Base-by-base conservation (phyloP, 2,329 filamentous ascomycete genomes). In the Dactylellina leptospora region DNA sequence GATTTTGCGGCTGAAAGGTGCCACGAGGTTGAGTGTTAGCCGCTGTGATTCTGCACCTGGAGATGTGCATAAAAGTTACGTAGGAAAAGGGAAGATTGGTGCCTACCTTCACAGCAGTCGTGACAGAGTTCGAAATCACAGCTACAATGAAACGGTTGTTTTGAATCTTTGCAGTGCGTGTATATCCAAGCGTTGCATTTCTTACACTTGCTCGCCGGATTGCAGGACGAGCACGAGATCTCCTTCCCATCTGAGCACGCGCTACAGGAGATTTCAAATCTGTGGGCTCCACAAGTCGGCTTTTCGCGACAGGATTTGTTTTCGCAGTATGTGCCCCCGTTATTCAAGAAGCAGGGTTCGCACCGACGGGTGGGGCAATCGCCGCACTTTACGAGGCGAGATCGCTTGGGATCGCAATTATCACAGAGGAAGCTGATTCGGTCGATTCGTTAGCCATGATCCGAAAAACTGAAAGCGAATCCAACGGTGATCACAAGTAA, bases 211-310 rank as follows among this genome's bases (percentile, higher is more conserved):
- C 58, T 51, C 36, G 66, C 66, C 1, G 66, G 66, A 44, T 59
- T 71, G 44, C 66, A 71, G 47, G 66, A 62, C 4, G 66, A 71
- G 45, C 66, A 71, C 13, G 66, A 58, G 23, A 71, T 63, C 33
- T 71, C 58, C 23, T 62, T 71, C 11, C 33, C 36, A n/a, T 71
- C 58, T 2, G 51, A 56, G 13, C 66, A 71, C 4, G 58, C 38
- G 28, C 51, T 50, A 51, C 66, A 71, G 2, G 58, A 33, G 44
- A 71, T 44, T 9, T 51, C 58, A 20, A 71, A 56, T 20, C 45
- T 53, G 36, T 71, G 66, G 5, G 45, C 33, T n/a, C 66, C 66
- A 13, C 66, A 71, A 4, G 66, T 63, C 2, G 66, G 50, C 16
- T 58, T 56, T 22, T 23, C 33, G n/a, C 53, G 27, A 51, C 66